Conservation (phyloP, 2,329 filamentous ascomycete species). For the Bipolaris cookei region DNA sequence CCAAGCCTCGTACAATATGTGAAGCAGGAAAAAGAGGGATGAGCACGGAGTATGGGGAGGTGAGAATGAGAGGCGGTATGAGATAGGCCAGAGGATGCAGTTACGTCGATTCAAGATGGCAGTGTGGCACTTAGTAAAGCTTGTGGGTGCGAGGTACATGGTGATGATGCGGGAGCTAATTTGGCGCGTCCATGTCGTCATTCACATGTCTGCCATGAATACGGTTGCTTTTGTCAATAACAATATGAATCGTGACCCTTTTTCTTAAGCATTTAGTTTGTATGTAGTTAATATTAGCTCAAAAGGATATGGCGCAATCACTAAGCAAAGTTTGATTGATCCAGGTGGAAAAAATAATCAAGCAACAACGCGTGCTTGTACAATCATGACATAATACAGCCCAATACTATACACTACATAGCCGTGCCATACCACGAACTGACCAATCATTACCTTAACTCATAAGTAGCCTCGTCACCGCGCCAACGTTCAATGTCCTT, state of each 20-base stretch:
- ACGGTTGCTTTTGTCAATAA: neutral
- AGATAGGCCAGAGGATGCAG: neutral
- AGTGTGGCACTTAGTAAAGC: constrained; percentile 4
- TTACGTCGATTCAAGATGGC: constrained; percentile 10
- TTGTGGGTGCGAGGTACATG: neutral
- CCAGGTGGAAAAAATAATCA: neutral
- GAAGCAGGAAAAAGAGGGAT: constrained; percentile 1
- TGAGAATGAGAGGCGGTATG: neutral
- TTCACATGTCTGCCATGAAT: neutral
- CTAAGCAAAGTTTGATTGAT: neutral
- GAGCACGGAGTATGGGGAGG: constrained; percentile 3
- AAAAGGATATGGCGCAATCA: neutral
- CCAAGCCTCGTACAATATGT: neutral
- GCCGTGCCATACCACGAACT: neutral
- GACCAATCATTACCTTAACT: constrained; percentile 48
- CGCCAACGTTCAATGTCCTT: constrained; percentile 68
- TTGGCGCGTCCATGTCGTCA: constrained; percentile 10
- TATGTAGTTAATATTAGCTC: neutral
- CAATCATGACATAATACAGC: constrained; percentile 1
- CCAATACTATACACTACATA: constrained; percentile 1
- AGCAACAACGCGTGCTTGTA: neutral
- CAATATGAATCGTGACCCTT: neutral
- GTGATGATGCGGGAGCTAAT: neutral
- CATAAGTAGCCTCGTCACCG: constrained; percentile 68
- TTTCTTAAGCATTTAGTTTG: neutral